Evolutionary conservation across 2,329 filamentous ascomycete genomes (phyloP).

Genomic region (Tolypocladium ophioglossoides): DNA sequence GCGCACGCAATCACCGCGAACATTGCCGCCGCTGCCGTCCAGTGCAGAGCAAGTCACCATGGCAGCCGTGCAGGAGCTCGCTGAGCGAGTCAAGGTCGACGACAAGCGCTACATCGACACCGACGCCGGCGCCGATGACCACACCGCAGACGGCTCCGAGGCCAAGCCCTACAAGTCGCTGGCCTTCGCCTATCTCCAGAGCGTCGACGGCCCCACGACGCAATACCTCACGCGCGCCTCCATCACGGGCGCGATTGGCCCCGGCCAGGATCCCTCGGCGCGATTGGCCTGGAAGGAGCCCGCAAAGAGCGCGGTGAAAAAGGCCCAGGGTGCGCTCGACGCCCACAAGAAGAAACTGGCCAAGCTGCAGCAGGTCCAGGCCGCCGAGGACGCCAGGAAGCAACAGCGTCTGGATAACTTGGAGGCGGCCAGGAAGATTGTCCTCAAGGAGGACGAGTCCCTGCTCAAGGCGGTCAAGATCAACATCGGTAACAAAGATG

Average conservation of each 20-base stretch:
- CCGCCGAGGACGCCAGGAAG: slow-evolving; percentile 62
- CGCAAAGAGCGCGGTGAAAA: slow-evolving; percentile 78
- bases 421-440: slow-evolving; percentile 68
- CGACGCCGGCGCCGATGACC: slow-evolving; percentile 63
- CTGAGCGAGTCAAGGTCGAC: slow-evolving; percentile 24
- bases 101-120: slow-evolving; percentile 62
- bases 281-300: slow-evolving; percentile 69
- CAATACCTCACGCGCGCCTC: slow-evolving; percentile 62
- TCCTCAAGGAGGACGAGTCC: slow-evolving; percentile 56
- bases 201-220: slow-evolving; percentile 44
- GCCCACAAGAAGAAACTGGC: slow-evolving; percentile 65
- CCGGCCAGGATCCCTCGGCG: slow-evolving; percentile 52
- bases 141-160: slow-evolving; percentile 56
- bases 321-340: slow-evolving; percentile 65
- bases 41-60: slow-evolving; percentile 14
- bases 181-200: slow-evolving; percentile 64
- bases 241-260: slow-evolving; percentile 46
- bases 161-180: slow-evolving; percentile 73
- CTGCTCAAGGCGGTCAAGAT: slow-evolving; percentile 68
- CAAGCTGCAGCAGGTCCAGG: slow-evolving; percentile 43
- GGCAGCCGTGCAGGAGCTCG: slow-evolving; percentile 37
- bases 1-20: not conserved
- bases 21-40: not conserved
- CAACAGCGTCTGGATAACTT: slow-evolving; percentile 54
- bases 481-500: slow-evolving; percentile 46